Evolutionary conservation across 306 rosid species (phyloP), one percentile per base, ranked within the genome.

Genomic region (Cyamopsis tetragonoloba): DNA sequence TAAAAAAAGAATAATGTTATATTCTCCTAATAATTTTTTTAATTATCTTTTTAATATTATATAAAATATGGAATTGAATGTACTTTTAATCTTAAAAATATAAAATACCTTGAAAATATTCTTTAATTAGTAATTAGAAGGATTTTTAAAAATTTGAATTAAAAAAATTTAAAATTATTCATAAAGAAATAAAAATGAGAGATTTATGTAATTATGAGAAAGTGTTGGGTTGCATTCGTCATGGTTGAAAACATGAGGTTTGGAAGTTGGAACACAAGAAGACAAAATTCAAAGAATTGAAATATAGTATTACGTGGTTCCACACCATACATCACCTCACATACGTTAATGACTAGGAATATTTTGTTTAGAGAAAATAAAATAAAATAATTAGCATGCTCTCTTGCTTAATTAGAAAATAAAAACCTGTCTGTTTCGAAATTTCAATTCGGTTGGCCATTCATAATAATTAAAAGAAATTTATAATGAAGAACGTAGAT

Each of bases 221-320:
- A 65, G 51, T 30, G 71, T 28, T 20, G 51, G 20, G 71, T 28
- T 20, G 60, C 7, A 55, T 64, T 24, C 44, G 54, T 35, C 59
- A 41, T 2, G 27, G 44, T 72, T 72, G 78, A 41, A 55, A 65
- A 2, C 11, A 9, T 26, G 65, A 30, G 22, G 42, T 4, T 18
- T 2, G 9, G n/a, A n/a, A 34, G 27, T 35, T 46, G 19, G 17
- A 9, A 44, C 32, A 60, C 57, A 44, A 44, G 51, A 23, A 35
- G 59, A 71, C 81, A 76, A 44, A 46, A 17, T 37, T 59, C 35
- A 65, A 48, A 13, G 59, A 15, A 26, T 22, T 35, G 15, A 56
- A 76, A 17, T 44, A 23, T 44, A 23, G 60, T 37, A 10, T 15
- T 46, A 59, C 50, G 63, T 50, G 71, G 54, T 27, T 51, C 66